Evolutionary conservation across 2,329 filamentous ascomycete genomes (phyloP), one percentile per base, ranked within the genome.

Genomic region (Penicillium sp.): DNA sequence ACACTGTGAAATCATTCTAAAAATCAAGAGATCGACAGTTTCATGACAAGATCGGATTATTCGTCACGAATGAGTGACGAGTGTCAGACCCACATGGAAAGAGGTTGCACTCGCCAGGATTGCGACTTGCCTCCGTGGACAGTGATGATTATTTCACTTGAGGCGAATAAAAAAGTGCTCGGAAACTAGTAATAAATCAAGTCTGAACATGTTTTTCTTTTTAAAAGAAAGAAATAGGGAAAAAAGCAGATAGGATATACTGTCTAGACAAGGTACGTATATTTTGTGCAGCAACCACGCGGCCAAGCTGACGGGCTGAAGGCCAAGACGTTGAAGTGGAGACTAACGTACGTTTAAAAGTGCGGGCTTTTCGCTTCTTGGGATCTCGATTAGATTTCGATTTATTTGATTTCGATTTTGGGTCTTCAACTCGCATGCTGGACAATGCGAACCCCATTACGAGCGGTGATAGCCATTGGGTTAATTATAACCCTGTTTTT

Each of bases 401-500:
- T 17, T 29, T n/a, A 23, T 45, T 43, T 15, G 23, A 25, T 42
- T 27, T n/a, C 19, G 48, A 8, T 31, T 48, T 40, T 13, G 19
- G n/a, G 17, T 47, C 21, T 27, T 29, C 33, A 23, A 29, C 27
- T 40, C 48, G 23, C 46, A 38, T 53, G 54, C 50, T 54, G 29
- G 55, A 60, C 42, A 38, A 67, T 67, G 65, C 56, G 55, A 42
- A 51, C 54, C 23, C 49, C 59, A 37, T 52, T 59, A 48, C 65
- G 65, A 40, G 57, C 58, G 12, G 54, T 43, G 15, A 52, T 67
- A 46, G 50, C 61, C 43, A 29, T 61, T 35, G 49, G 37, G 27
- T 49, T 71, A 41, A 47, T 69, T 23, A 25, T 59, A 46, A 56
- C 57, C 2, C 9, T 69, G 21, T 50, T 70, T 13, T 57, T 65